These are phyloP conservation scores for Phytopythium cucurbitacearum DNA, from an alignment of 352 stramenopile species.

Conservation along the genomic window DNA sequence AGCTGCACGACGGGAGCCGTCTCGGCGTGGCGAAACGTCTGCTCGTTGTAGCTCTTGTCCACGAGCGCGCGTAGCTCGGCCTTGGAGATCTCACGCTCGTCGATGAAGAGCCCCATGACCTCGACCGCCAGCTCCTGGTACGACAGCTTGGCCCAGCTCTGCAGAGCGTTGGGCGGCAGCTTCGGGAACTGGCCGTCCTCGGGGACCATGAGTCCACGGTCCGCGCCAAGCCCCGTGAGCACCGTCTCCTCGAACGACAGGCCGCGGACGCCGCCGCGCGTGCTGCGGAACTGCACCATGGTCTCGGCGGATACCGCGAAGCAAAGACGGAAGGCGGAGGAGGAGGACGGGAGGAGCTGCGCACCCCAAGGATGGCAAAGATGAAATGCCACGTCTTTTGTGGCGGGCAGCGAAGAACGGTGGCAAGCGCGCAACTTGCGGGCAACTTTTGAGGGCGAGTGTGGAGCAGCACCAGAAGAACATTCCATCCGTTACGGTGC, in stretches of 20 bases:
- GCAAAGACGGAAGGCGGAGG: background rate
- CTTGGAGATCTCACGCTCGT: constrained; percentile 92
- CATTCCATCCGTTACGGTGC: too few species aligned
- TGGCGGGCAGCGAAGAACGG: too few species aligned
- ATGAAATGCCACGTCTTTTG: too few species aligned
- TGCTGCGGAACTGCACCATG: constrained; percentile 87
- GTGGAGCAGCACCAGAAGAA: too few species aligned
- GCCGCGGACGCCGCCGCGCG: constrained; percentile 68
- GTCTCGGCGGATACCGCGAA: background rate
- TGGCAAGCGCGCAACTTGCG: too few species aligned
- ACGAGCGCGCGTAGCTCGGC: constrained; percentile 90
- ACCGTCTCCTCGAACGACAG: constrained; percentile 87
- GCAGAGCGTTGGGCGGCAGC: constrained; percentile 60
- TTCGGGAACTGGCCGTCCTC: constrained; percentile 75
- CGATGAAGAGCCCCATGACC: constrained; percentile 97
- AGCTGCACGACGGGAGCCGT: constrained; percentile 94
- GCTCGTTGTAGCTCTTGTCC: constrained; percentile 87
- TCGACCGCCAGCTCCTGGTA: constrained; percentile 94
- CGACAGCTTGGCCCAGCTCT: constrained; percentile 85
- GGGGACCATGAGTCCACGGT: constrained; percentile 82
- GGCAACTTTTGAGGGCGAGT: too few species aligned
- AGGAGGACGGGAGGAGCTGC: background rate
- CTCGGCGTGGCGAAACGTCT: constrained; percentile 90
- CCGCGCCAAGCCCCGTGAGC: constrained; percentile 78
- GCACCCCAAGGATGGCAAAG: too few species aligned